Evolutionary conservation across 306 rosid genomes (phyloP).

Genomic region (Sesbania bispinosa): DNA sequence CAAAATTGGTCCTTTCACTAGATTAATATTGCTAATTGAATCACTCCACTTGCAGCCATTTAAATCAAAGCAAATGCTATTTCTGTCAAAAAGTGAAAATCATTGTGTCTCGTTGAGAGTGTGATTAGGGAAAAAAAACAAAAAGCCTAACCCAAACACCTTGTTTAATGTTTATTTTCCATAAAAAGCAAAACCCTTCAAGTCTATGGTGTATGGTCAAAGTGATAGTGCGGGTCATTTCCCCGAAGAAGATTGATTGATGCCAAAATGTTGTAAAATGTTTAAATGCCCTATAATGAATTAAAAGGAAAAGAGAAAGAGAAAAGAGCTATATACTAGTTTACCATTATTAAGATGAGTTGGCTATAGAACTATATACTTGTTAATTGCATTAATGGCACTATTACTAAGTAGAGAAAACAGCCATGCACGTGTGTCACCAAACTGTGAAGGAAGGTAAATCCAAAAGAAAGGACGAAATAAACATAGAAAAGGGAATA

Average conservation of each 20-base stretch:
- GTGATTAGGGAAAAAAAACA: constrained; percentile 28
- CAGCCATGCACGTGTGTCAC: constrained; percentile 39
- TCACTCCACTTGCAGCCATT: not conserved
- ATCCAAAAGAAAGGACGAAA: constrained; percentile 47
- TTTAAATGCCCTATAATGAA: constrained; percentile 7
- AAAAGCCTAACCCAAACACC: constrained; percentile 16
- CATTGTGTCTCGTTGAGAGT: constrained; percentile 25
- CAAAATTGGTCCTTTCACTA: not conserved
- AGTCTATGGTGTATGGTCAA: constrained; percentile 31
- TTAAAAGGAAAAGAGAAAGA: not conserved
- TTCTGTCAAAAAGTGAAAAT: constrained; percentile 36
- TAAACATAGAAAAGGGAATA: constrained; percentile 46
- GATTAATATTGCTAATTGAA: not conserved
- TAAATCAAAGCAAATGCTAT: constrained; percentile 26
- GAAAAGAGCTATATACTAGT: not conserved
- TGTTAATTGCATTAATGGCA: not conserved
- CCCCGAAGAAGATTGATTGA: constrained; percentile 35
- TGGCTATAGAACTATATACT: too few relatives aligned
- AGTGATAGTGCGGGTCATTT: constrained; percentile 39
- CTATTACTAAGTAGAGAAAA: constrained; percentile 27
- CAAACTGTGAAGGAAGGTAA: constrained; percentile 42
- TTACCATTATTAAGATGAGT: not conserved
- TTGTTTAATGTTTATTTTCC: constrained; percentile 31
- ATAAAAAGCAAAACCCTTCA: constrained; percentile 14
- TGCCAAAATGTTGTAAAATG: constrained; percentile 21